phyloP scores from a whole-genome alignment of 768 basidiomycete genomes.

The Tulasnella sp. region DNA sequence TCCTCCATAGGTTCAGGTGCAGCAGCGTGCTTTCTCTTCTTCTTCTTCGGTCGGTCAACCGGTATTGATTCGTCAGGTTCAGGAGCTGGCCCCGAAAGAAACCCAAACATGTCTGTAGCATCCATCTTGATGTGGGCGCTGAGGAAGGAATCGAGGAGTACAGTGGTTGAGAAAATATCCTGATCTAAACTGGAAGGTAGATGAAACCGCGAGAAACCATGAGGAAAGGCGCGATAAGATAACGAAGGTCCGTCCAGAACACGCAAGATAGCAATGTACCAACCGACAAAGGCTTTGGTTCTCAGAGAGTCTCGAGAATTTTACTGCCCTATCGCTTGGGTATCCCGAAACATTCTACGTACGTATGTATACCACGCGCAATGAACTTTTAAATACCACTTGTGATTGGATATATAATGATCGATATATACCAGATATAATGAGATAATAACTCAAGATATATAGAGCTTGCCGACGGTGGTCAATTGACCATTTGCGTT shows the following conservation, averaged over 20 bases:
- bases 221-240: neutral
- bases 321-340: too few species aligned
- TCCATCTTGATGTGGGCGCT: neutral
- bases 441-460: slow-evolving; percentile 5
- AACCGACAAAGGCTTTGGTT: too few species aligned
- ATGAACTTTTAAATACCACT: neutral
- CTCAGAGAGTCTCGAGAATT: too few species aligned
- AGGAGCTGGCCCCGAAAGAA: slow-evolving; percentile 34
- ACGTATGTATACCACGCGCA: neutral
- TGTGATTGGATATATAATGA: neutral
- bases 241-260: neutral
- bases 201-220: neutral
- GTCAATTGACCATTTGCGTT: slow-evolving; percentile 13
- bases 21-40: slow-evolving; percentile 27
- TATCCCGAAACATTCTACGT: too few species aligned
- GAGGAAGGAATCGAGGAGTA: neutral
- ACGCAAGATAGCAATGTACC: neutral
- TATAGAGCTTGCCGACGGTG: slow-evolving; percentile 16
- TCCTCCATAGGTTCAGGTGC: neutral
- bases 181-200: neutral
- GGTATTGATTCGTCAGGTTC: slow-evolving; percentile 5
- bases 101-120: slow-evolving; percentile 52
- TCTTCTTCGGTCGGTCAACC: slow-evolving; percentile 23
- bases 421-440: neutral
- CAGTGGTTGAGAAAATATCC: slow-evolving; percentile 11